These are phyloP conservation scores for Penicillium sp. DNA, from an alignment of 2,329 filamentous ascomycete genomes.

Conservation along the genomic window DNA sequence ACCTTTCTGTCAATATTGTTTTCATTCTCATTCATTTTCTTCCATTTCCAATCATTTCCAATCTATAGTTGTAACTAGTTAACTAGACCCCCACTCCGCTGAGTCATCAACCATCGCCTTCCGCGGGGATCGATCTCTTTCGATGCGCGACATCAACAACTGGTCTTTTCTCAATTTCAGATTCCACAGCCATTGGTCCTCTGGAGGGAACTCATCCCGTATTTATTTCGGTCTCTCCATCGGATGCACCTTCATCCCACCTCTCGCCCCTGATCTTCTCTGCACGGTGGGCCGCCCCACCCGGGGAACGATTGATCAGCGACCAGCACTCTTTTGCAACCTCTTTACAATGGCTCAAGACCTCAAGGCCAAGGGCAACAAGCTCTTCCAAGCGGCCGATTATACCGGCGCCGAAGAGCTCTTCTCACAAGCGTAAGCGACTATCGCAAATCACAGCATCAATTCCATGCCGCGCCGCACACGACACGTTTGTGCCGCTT, in stretches of 20 bases:
- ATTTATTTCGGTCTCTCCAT: too few relatives aligned
- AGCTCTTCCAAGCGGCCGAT: constrained; percentile 43
- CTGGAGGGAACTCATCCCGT: too few relatives aligned
- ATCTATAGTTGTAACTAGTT: neutral
- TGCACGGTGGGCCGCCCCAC: constrained; percentile 19
- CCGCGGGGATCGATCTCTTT: constrained; percentile 34
- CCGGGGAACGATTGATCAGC: constrained; percentile 19
- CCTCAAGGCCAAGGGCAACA: constrained; percentile 43
- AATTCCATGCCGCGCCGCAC: neutral
- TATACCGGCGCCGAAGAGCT: constrained; percentile 44
- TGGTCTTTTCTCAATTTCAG: neutral
- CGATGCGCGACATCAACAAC: constrained; percentile 14
- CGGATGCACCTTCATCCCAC: constrained; percentile 3
- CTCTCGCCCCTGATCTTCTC: constrained; percentile 2
- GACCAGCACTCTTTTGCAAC: constrained; percentile 2
- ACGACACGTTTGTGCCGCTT: too few relatives aligned
- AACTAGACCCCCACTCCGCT: constrained; percentile 11
- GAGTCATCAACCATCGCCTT: constrained; percentile 24
- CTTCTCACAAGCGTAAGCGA: constrained; percentile 43
- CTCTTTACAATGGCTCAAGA: constrained; percentile 31
- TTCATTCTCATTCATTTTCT: too few relatives aligned
- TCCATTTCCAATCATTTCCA: too few relatives aligned
- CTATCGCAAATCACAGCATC: constrained; percentile 1
- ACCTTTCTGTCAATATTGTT: constrained; percentile 2
- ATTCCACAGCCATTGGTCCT: too few relatives aligned